Evolutionary conservation across 768 basidiomycete genomes (phyloP), one percentile per base, ranked within the genome.

Genomic region (Mycena indigotica): DNA sequence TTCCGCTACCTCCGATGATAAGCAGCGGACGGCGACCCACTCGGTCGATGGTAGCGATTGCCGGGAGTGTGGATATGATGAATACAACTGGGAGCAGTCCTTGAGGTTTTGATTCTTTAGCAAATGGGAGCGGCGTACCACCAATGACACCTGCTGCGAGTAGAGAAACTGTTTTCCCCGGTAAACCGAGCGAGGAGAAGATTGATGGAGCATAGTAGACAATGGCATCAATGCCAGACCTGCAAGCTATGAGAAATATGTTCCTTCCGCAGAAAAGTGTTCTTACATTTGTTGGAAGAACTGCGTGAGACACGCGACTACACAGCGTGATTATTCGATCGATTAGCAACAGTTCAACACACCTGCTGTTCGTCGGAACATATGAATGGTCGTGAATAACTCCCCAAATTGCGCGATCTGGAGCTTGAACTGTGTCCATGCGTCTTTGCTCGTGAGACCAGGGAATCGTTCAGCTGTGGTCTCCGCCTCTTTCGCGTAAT

Each of bases 111-210:
- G n/a, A 10, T 16, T 12, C 19, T 26, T 23, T 21, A 16, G 29
- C 17, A 58, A 26, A 48, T 19, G 19, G 3, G 13, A 2, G 23
- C 13, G 2, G 25, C 60, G 65, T 70, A 59, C 77, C 65, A 5
- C 76, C 77, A 19, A 70, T 75, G 21, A 76, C 73, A 13, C 77
- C 77, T 1, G 75, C 74, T n/a, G 77, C 77, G 10, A 78, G 61
- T 5, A 78, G 57, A 6, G 77, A 77, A 1, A 77, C 73, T 1
- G 77, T 77, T 32, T 70, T 74, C 0, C 70, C 72, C 21, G 74
- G 67, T 29, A 78, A 61, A n/a, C 75, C 75, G n/a, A 78, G 56
- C 52, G 75, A 73, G 50, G 70, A 66, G 53, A 78, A 77, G 32
- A 78, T 77, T 67, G 56, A 61, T 8, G 55, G 65, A 5, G 63